Conservation (phyloP, 1,284 basidiomycete species). For the Pseudozyma sp. region DNA sequence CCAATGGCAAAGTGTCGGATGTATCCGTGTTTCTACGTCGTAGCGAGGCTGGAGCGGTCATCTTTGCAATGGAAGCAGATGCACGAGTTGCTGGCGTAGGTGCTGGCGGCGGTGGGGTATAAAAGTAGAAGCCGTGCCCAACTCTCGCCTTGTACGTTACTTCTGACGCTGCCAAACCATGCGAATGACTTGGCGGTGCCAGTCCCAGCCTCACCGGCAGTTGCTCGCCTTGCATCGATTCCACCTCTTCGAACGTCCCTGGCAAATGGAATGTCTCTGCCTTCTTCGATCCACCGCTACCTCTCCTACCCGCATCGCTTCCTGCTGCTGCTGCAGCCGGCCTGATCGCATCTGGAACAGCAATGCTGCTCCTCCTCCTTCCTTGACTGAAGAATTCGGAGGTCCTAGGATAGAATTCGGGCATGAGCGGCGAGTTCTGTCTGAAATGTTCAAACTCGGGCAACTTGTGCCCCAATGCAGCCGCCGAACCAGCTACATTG, state of each 20-base stretch:
- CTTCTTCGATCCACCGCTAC: conserved; percentile 15
- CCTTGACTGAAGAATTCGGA: conserved; percentile 51
- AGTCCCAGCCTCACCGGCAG: conserved; percentile 56
- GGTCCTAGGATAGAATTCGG: conserved; percentile 45
- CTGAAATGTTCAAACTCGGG: conserved; percentile 52
- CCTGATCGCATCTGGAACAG: conserved; percentile 10
- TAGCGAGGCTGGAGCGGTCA: conserved; percentile 1
- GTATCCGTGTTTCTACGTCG: conserved; percentile 26
- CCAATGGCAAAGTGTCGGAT: conserved; percentile 4
- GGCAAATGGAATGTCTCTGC: conserved; percentile 32
- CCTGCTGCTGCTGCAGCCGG: not conserved
- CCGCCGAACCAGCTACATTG: conserved; percentile 3
- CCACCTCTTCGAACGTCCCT: conserved; percentile 32
- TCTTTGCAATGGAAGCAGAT: not conserved
- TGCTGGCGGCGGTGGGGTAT: conserved; percentile 42
- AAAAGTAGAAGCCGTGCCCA: conserved; percentile 56
- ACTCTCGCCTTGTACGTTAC: conserved; percentile 43
- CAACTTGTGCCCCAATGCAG: conserved; percentile 35
- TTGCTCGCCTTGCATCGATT: conserved; percentile 33
- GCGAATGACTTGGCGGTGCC: conserved; percentile 46
- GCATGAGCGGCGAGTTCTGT: conserved; percentile 36
- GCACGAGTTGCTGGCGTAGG: conserved; percentile 9
- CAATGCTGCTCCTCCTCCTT: conserved; percentile 32
- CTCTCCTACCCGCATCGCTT: not conserved
- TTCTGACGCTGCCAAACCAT: conserved; percentile 20